Base-by-base conservation (phyloP, 257 asterid species). In the Parsonsia alboflavescens region DNA sequence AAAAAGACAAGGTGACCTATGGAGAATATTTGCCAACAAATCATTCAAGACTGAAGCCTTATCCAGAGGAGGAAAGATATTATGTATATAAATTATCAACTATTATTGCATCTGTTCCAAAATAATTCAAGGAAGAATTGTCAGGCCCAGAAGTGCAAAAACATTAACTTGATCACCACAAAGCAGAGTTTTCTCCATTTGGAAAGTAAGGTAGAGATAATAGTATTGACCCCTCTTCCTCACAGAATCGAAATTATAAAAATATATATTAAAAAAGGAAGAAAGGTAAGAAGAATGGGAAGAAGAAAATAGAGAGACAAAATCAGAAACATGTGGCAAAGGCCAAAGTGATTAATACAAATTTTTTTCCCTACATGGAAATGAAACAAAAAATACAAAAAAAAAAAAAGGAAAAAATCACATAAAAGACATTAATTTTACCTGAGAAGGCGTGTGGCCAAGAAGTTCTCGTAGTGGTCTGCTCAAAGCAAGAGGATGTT, bases 361-460 rank as follows among this genome's bases (percentile, higher is more conserved):
- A 1, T 33, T 33, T 33, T 33, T 33, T 33, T 33, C 39, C 39
- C 39, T 33, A 33, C 9, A 24, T 28, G 26, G 4, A 5, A 30
- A 64, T 45, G 71, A 68, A 12, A 19, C 21, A 63, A 71, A 70
- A 33, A 17, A n/a, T 54, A 36, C 4, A 13, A 28, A 8, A 13
- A 71, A n/a, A n/a, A n/a, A n/a, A n/a, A n/a, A n/a, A n/a, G n/a
- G n/a, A n/a, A n/a, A n/a, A 2, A 53, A 17, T 50, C 50, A 39
- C 21, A 33, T 22, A 24, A 56, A 68, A 66, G 79, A 52, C 22
- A 24, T 16, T 39, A 63, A 68, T 11, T 16, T 74, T 78, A 93
- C 99, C 98, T 94, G 99, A 69, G 96, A 89, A 59, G 96, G 98
- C 0, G 98, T 95, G 83, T 95, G 99, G 57, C 99, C 99, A 74